A percentile compares a stretch with the other conserved stretches of the same genome.
Evolutionary conservation across 1,284 basidiomycete species (phyloP).

Genomic region (Cutaneotrichosporon curvatum): DNA sequence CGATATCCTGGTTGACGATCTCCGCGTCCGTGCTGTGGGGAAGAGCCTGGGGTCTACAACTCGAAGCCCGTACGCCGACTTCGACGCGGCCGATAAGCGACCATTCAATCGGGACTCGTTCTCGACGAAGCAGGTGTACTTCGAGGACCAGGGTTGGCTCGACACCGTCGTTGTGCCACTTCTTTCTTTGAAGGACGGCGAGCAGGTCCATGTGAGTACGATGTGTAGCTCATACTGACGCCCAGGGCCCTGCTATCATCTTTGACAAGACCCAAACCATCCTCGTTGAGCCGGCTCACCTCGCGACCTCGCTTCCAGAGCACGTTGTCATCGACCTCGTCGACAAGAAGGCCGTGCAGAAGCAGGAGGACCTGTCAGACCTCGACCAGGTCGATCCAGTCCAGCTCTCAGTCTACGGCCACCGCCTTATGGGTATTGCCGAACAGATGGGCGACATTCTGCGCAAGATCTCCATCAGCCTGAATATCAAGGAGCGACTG

Average conservation of each 20-base stretch:
- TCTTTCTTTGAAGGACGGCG: slow-evolving; percentile 24
- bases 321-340: slow-evolving; percentile 31
- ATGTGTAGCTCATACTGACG: not conserved
- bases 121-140: slow-evolving; percentile 28
- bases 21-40: slow-evolving; percentile 34
- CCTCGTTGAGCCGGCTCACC: slow-evolving; percentile 28
- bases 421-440: slow-evolving; percentile 50
- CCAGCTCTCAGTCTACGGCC: slow-evolving; percentile 51
- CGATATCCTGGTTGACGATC: slow-evolving; percentile 34
- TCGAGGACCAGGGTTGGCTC: slow-evolving; percentile 30
- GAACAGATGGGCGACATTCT: slow-evolving; percentile 50
- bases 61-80: slow-evolving; percentile 26
- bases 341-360: slow-evolving; percentile 18
- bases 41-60: slow-evolving; percentile 23
- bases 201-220: slow-evolving; percentile 23
- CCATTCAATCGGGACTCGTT: slow-evolving; percentile 4
- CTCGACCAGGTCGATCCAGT: slow-evolving; percentile 47
- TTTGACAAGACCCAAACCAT: slow-evolving; percentile 41
- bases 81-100: slow-evolving; percentile 14
- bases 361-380: slow-evolving; percentile 14
- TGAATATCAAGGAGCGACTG: slow-evolving; percentile 40
- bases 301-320: slow-evolving; percentile 27
- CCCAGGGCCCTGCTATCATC: slow-evolving; percentile 35
- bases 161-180: slow-evolving; percentile 27
- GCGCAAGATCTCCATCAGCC: slow-evolving; percentile 49